A percentile compares a stretch with the other conserved stretches of the same genome.
Conservation (phyloP, 1,284 basidiomycete genomes). For the Somion occarium region DNA sequence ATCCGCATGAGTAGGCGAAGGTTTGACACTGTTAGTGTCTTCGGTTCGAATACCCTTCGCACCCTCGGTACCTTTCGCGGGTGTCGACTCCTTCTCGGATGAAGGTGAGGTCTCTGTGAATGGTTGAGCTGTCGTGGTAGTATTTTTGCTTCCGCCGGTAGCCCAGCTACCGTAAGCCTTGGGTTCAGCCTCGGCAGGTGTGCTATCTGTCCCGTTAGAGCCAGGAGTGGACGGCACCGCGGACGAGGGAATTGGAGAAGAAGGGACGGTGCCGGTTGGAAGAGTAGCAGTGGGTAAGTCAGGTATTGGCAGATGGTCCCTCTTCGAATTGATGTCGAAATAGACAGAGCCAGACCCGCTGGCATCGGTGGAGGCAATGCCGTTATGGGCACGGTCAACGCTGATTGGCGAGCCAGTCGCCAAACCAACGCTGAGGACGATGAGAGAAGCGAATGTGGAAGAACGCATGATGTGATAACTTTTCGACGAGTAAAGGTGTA, state of each 20-base stretch:
- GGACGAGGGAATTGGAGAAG: background rate
- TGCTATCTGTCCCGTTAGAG: too few relatives aligned
- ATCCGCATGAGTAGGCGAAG: too few relatives aligned
- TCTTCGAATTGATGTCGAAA: background rate
- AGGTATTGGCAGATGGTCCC: background rate
- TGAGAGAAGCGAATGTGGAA: slow-evolving; percentile 3
- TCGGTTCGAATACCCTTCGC: too few relatives aligned
- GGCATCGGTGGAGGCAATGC: background rate
- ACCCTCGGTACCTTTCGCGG: too few relatives aligned
- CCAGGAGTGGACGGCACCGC: too few relatives aligned
- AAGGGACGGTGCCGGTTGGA: background rate
- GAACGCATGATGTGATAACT: slow-evolving; percentile 1
- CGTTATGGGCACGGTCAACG: background rate
- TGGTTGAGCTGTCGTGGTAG: too few relatives aligned
- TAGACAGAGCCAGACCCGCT: background rate
- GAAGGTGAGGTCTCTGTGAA: too few relatives aligned
- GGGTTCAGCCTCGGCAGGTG: too few relatives aligned
- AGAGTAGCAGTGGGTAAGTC: background rate
- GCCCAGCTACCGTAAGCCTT: too few relatives aligned
- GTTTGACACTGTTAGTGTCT: too few relatives aligned
- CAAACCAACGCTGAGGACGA: slow-evolving; percentile 3
- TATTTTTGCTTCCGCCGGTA: too few relatives aligned
- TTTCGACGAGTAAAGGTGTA: background rate
- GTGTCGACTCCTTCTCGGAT: too few relatives aligned
- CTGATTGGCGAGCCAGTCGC: slow-evolving; percentile 4